Base-by-base conservation (phyloP, 2,329 filamentous ascomycete species). In the Hawksworthiomyces lignivorus region DNA sequence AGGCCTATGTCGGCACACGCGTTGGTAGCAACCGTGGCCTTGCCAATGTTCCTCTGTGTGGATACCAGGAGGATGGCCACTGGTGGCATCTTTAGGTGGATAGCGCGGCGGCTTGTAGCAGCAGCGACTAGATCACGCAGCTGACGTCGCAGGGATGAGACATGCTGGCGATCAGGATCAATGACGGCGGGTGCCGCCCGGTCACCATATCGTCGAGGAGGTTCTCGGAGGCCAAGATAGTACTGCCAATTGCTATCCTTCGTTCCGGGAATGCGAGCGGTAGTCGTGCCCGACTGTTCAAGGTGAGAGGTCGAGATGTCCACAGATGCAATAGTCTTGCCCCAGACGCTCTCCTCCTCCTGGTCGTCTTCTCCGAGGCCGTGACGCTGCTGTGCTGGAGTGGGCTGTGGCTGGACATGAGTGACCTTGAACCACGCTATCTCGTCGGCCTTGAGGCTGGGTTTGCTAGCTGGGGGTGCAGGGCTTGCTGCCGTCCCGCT, bases 391-490 rank as follows among this genome's bases (percentile, higher is more conserved):
- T 24, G 17, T 19, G 29, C 18, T 19, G 38, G 28, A 17, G 35
- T 61, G 52, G 66, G 78, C 56, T 67, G 67, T 6, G 72, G 64
- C 42, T 70, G 69, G 39, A 94, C 81, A 45, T 87, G 84, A 29
- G 84, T 83, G 30, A 98, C 84, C 50, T 82, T 86, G 69, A 96
- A 97, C 92, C 92, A 98, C 7, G 87, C 89, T 17, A 94, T 84
- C 22, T 70, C 75, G 60, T 73, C 77, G 51, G 64, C 67, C 40
- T 58, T 52, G 50, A 65, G 43, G 49, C 27, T 20, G 7, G 35
- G 42, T 15, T 18, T 33, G 12, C 30, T 15, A n/a, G 34, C 21
- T 4, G 5, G 29, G 29, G 8, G 29, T 8, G 12, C n/a, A 8
- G 15, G 19, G n/a, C n/a, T n/a, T n/a, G n/a, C n/a, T 2, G 12